Evolutionary conservation across 805 yeast species (phyloP), one percentile per base, ranked within the genome.

Genomic region (Candida oleophila): DNA sequence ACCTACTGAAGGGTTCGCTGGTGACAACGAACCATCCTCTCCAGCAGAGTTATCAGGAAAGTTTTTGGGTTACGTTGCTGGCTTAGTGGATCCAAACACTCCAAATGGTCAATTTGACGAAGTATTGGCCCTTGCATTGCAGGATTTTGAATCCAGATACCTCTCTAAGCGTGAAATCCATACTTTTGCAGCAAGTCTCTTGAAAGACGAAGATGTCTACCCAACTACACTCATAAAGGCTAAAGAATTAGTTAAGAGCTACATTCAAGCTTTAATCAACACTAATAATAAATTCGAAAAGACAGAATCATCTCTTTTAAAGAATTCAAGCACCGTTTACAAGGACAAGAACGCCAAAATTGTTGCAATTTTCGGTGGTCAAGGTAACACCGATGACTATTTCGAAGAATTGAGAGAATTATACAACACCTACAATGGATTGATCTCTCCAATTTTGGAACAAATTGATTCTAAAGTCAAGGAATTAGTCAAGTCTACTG

Each of bases 361-460:
- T 47, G 82, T 79, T 49, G 96, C 97, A 53, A 83, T 94, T 56
- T 94, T 92, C 60, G 99, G 99, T 65, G 99, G 99, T 61, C 99
- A 94, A 76, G 99, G 99, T 71, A 92, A 89, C 74, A 85, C 96
- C 44, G 98, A 94, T 64, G 97, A 94, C 66, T 94, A 89, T 75
- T 94, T 94, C 59, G 97, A 91, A 65, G 99, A 94, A 75, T 80
- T 94, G 64, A 83, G 96, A 66, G 95, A 89, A 54, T 66, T 91
- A 49, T 85, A 87, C 74, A 73, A 80, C 53, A 77, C 83, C 49
- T 94, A 94, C 76, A 77, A 83, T 54, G 87, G 88, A 22, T 74
- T 92, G 52, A 73, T 90, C 46, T 68, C 77, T 20, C 92, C 86
- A 57, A 81, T 92, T 56, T 77, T 94, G 56, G 69, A 74, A 51